Evolutionary conservation across 2,329 filamentous ascomycete genomes (phyloP).

Genomic region (Talaromyces piceae): DNA sequence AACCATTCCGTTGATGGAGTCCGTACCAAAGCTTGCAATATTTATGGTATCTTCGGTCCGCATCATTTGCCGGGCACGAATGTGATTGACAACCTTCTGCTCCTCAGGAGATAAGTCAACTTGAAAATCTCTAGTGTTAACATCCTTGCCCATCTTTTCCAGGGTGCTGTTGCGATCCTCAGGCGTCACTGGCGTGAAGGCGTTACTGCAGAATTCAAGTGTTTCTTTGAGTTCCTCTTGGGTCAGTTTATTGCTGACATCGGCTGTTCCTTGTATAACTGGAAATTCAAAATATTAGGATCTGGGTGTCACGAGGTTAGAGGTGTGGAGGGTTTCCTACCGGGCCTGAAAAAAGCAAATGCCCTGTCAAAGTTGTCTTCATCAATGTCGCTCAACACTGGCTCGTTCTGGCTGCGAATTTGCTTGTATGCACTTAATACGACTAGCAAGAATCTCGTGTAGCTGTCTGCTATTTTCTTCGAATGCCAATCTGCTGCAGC

Average conservation of each 20-base stretch:
- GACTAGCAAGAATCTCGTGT: constrained; percentile 42
- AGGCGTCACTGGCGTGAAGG: neutral
- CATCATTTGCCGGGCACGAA: neutral
- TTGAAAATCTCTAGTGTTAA: neutral
- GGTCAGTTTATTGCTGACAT: neutral
- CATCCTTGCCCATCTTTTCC: neutral
- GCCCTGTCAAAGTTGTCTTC: constrained; percentile 1
- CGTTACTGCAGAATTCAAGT: constrained; percentile 16
- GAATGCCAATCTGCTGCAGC: constrained; percentile 35
- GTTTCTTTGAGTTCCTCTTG: constrained; percentile 11
- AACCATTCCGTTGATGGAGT: neutral
- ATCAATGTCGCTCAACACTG: constrained; percentile 1
- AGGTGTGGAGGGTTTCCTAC: neutral
- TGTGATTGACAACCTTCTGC: neutral
- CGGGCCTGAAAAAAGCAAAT: neutral
- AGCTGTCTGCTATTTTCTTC: constrained; percentile 38
- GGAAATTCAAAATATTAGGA: neutral
- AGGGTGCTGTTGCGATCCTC: neutral
- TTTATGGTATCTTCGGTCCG: neutral
- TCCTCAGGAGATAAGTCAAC: neutral
- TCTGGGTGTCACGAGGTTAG: too few relatives aligned
- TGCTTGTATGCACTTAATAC: constrained; percentile 14
- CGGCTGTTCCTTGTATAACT: constrained; percentile 2
- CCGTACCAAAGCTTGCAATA: neutral
- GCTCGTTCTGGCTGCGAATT: constrained; percentile 5